Evolutionary conservation across 306 rosid species (phyloP).

Genomic region (Quercus rubra): DNA sequence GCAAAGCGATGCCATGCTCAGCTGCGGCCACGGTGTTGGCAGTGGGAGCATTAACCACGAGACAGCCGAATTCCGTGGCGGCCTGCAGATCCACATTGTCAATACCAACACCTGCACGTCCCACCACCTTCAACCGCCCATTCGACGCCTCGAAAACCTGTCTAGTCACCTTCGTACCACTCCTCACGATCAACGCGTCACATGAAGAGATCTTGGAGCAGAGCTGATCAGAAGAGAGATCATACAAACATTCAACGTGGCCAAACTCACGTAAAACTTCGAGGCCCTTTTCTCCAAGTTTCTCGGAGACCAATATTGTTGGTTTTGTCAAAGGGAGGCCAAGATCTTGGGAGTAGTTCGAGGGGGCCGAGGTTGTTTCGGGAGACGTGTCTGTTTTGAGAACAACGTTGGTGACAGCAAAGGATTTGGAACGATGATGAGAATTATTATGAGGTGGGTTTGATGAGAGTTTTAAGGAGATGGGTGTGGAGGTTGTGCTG

Average conservation of each 20-base stretch:
- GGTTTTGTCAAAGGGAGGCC: slow-evolving; percentile 15
- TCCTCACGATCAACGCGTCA: slow-evolving; percentile 82
- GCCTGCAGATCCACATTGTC: slow-evolving; percentile 95
- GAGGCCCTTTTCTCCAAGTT: slow-evolving; percentile 79
- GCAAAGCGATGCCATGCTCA: slow-evolving; percentile 83
- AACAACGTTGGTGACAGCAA: slow-evolving; percentile 27
- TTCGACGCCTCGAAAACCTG: slow-evolving; percentile 60
- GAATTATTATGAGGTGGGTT: neutral
- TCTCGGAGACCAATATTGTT: slow-evolving; percentile 72
- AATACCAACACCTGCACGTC: slow-evolving; percentile 93
- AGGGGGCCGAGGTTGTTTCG: neutral
- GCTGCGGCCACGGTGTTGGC: slow-evolving; percentile 92
- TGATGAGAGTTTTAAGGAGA: slow-evolving; percentile 19
- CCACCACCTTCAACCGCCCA: slow-evolving; percentile 86
- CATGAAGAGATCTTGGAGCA: slow-evolving; percentile 62
- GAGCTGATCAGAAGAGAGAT: slow-evolving; percentile 53
- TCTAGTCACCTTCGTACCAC: slow-evolving; percentile 76
- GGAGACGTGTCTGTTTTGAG: slow-evolving; percentile 31
- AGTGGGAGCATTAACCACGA: slow-evolving; percentile 84
- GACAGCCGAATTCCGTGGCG: slow-evolving; percentile 85
- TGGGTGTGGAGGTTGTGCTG: slow-evolving; percentile 18
- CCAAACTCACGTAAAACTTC: slow-evolving; percentile 52
- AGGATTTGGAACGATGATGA: neutral
- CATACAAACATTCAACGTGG: slow-evolving; percentile 58
- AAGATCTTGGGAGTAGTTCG: slow-evolving; percentile 2